These are phyloP conservation scores for Rosa chinensis DNA, from an alignment of 306 rosid genomes.

Conservation along the genomic window DNA sequence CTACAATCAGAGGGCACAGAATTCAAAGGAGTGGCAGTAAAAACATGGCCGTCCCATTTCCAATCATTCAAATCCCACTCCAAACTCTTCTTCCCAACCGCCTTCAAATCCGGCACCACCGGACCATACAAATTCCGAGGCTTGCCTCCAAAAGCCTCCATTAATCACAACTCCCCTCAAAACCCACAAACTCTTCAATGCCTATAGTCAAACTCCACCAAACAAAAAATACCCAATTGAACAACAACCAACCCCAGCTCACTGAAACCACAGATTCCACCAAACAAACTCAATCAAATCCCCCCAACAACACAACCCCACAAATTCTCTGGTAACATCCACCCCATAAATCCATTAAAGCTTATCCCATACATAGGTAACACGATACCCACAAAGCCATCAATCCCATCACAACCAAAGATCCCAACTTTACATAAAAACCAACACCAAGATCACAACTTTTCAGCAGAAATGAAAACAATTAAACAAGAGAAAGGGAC, in stretches of 20 bases:
- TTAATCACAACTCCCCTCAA: constrained; percentile 13
- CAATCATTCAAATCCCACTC: constrained; percentile 89
- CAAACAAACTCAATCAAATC: constrained; percentile 8
- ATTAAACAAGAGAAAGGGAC: neutral
- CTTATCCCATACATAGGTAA: constrained; percentile 21
- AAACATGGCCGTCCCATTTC: constrained; percentile 94
- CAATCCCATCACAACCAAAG: constrained; percentile 8
- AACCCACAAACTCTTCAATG: neutral
- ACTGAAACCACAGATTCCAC: neutral
- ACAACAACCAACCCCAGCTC: neutral
- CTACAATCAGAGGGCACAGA: constrained; percentile 46
- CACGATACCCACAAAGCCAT: neutral
- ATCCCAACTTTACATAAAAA: neutral
- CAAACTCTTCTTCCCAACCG: constrained; percentile 53
- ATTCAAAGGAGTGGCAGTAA: constrained; percentile 57
- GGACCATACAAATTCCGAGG: constrained; percentile 54
- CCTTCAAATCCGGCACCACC: constrained; percentile 44
- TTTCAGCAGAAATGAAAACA: neutral
- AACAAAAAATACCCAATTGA: constrained; percentile 26
- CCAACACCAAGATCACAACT: neutral
- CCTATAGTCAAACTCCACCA: constrained; percentile 13
- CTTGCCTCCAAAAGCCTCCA: constrained; percentile 69
- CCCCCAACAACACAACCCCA: constrained; percentile 3
- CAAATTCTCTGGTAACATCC: neutral
- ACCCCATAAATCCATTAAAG: constrained; percentile 51